phyloP scores from a whole-genome alignment of 441 rosid species.

The Kokia cookei region DNA sequence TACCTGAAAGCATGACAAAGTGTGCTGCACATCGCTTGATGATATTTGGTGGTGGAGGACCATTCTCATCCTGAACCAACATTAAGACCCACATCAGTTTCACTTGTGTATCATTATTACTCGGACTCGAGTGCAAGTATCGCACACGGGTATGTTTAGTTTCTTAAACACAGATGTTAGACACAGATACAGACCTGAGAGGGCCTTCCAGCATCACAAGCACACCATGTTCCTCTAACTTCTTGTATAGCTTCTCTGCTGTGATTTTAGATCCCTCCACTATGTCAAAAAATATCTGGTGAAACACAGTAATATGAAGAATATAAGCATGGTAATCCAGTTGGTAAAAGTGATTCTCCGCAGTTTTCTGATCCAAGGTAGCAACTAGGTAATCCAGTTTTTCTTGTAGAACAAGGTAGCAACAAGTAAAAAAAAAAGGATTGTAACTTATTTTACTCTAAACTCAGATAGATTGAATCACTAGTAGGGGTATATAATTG shows the following conservation, averaged over 20 bases:
- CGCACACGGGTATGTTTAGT: neutral
- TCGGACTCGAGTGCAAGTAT: neutral
- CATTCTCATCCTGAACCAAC: constrained; percentile 62
- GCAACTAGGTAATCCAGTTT: neutral
- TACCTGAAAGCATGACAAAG: constrained; percentile 69
- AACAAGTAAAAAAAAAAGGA: neutral
- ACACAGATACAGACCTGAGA: constrained; percentile 34
- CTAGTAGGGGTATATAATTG: neutral
- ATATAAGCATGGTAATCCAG: neutral
- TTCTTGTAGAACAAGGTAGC: neutral
- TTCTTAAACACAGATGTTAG: too few species aligned
- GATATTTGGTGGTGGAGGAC: constrained; percentile 90
- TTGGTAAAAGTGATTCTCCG: neutral
- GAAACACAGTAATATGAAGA: neutral
- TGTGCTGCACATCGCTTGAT: constrained; percentile 60
- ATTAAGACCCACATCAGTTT: neutral
- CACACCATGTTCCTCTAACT: constrained; percentile 64
- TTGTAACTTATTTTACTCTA: neutral
- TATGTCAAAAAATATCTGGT: constrained; percentile 58
- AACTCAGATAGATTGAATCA: neutral
- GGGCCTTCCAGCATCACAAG: constrained; percentile 54
- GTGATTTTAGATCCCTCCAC: constrained; percentile 43
- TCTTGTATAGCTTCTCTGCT: constrained; percentile 49
- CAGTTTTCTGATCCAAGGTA: neutral
- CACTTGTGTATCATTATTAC: neutral